phyloP scores from a whole-genome alignment of 2,329 filamentous ascomycete species.

The Neonectria magnoliae region DNA sequence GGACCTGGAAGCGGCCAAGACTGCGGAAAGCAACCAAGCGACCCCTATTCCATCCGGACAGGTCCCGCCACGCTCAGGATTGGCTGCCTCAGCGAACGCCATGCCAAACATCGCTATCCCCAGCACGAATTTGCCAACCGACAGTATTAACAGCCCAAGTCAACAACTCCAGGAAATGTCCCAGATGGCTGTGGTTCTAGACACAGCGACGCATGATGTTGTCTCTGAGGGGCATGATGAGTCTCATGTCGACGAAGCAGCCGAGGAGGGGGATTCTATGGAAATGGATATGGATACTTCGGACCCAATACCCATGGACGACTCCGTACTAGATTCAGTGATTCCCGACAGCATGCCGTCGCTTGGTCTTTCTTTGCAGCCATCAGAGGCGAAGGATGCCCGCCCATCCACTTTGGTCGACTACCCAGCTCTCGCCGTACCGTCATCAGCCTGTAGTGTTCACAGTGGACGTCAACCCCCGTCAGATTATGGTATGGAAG shows the following conservation, averaged over 20 bases:
- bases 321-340: constrained; percentile 27
- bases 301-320: constrained; percentile 4
- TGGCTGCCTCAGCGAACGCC: constrained; percentile 28
- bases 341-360: constrained; percentile 39
- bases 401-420: constrained; percentile 4
- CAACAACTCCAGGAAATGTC: constrained; percentile 33
- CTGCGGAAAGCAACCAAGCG: constrained; percentile 35
- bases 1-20: constrained; percentile 28
- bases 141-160: constrained; percentile 30
- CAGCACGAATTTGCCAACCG: constrained; percentile 31
- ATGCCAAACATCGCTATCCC: constrained; percentile 36
- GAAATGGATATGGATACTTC: constrained; percentile 23
- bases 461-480: constrained; percentile 62
- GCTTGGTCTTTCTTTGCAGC: constrained; percentile 21
- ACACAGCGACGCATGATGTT: neutral
- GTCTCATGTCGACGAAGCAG: neutral
- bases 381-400: constrained; percentile 15
- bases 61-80: constrained; percentile 34
- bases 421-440: constrained; percentile 23
- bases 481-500: constrained; percentile 48
- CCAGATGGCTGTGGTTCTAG: constrained; percentile 16
- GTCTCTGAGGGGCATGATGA: constrained; percentile 3
- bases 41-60: constrained; percentile 45
- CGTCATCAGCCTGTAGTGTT: constrained; percentile 50
- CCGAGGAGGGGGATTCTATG: constrained; percentile 9